These are phyloP conservation scores for Cytidiella melzeri DNA, from an alignment of 768 basidiomycete genomes.

Conservation along the genomic window DNA sequence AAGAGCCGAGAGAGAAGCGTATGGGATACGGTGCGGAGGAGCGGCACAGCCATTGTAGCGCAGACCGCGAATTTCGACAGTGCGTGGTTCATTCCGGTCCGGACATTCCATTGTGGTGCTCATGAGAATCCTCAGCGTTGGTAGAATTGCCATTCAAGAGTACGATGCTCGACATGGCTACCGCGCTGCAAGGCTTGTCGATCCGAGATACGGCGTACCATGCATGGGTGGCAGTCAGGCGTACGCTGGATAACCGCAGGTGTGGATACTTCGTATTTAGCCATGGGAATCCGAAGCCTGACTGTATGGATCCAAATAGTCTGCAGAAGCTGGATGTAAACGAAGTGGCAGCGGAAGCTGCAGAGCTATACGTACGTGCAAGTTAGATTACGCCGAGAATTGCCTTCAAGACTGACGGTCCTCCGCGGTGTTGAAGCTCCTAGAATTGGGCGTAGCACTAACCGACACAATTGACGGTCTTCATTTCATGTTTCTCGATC, in stretches of 20 bases:
- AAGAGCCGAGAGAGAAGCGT: not conserved
- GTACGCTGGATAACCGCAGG: slow-evolving; percentile 19
- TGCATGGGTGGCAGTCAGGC: slow-evolving; percentile 28
- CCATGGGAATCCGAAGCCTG: slow-evolving; percentile 12
- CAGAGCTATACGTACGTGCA: slow-evolving; percentile 28
- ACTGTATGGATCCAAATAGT: not conserved
- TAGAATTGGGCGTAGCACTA: slow-evolving; percentile 42
- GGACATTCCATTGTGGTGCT: not conserved
- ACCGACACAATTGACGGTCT: slow-evolving; percentile 40
- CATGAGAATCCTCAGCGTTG: slow-evolving; percentile 26
- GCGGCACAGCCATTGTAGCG: slow-evolving; percentile 27
- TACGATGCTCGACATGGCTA: slow-evolving; percentile 29
- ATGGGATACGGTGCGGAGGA: not conserved
- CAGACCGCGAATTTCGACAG: slow-evolving; percentile 40
- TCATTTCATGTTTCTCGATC: slow-evolving; percentile 47
- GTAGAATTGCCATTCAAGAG: slow-evolving; percentile 29
- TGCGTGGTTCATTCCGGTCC: slow-evolving; percentile 25
- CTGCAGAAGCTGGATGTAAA: slow-evolving; percentile 4
- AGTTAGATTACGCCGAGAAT: not conserved
- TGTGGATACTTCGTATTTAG: not conserved
- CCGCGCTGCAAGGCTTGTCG: slow-evolving; percentile 21
- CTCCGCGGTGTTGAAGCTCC: slow-evolving; percentile 36
- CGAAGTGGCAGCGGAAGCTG: slow-evolving; percentile 5
- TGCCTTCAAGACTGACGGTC: slow-evolving; percentile 4
- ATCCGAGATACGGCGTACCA: slow-evolving; percentile 27